phyloP scores from a whole-genome alignment of 2,329 filamentous ascomycete genomes.

The Cercospora berteroae region DNA sequence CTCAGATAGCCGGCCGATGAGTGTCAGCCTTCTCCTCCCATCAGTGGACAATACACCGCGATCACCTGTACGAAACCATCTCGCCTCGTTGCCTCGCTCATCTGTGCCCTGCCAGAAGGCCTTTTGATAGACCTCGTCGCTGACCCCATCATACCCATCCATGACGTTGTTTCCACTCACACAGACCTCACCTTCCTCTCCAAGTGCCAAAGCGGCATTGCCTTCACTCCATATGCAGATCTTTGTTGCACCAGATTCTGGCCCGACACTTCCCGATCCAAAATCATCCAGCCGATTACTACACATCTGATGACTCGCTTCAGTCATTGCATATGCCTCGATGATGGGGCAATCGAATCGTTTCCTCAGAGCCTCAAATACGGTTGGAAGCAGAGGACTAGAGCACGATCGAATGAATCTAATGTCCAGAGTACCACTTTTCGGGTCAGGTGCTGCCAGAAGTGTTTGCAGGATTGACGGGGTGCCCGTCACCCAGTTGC shows the following conservation, averaged over 20 bases:
- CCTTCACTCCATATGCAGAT: slow-evolving; percentile 70
- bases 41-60: slow-evolving; percentile 77
- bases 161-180: slow-evolving; percentile 77
- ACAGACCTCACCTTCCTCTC: slow-evolving; percentile 76
- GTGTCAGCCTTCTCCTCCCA: slow-evolving; percentile 66
- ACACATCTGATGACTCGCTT: slow-evolving; percentile 79
- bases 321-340: slow-evolving; percentile 89
- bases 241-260: slow-evolving; percentile 76
- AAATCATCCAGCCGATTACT: slow-evolving; percentile 59
- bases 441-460: slow-evolving; percentile 56
- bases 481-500: slow-evolving; percentile 87
- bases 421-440: slow-evolving; percentile 68
- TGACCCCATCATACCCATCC: slow-evolving; percentile 75
- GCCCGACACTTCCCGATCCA: slow-evolving; percentile 74
- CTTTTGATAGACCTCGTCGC: slow-evolving; percentile 68
- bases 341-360: slow-evolving; percentile 73
- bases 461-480: slow-evolving; percentile 82
- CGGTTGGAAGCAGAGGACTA: slow-evolving; percentile 76
- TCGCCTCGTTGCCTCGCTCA: slow-evolving; percentile 46
- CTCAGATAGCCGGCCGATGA: slow-evolving; percentile 90
- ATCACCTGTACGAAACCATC: slow-evolving; percentile 80
- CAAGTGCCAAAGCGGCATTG: slow-evolving; percentile 65
- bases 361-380: slow-evolving; percentile 71
- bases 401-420: slow-evolving; percentile 86
- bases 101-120: slow-evolving; percentile 51